Base-by-base conservation (phyloP, 2,329 filamentous ascomycete species). In the Xylogone sp. region DNA sequence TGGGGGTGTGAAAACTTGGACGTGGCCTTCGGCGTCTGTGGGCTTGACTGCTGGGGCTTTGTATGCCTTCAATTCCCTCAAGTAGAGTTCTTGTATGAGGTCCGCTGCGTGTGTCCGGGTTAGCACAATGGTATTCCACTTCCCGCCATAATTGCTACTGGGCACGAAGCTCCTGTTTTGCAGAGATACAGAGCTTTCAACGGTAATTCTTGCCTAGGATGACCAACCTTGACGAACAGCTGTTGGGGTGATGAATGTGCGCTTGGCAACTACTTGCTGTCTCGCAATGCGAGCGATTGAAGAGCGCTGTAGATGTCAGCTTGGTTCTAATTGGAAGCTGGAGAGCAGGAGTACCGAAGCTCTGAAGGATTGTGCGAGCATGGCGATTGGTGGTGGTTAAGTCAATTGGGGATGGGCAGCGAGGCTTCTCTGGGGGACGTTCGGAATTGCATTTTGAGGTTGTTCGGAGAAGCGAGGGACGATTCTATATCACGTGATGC, bases 81-180 rank as follows among this genome's bases (percentile, higher is more conserved):
- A 85, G 82, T 99, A 99, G 69, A 99, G 83, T 71, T 97, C 93
- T 77, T 97, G 94, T 65, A 99, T 90, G 67, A 96, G 84, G 74
- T 99, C 94, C 84, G 90, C 94, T 97, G 69, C 21, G 8, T 39
- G n/a, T 16, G 13, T 16, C 27, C 29, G 13, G n/a, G 22, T 52
- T 49, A 48, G 43, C 34, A 6, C 24, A 27, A 27, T 16, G 5
- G 34, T 39, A 16, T 5, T 39, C n/a, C 9, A 7, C 10, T 5
- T 31, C 13, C 27, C 27, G 13, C 13, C 27, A 13, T 13, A 39
- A 7, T 39, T 39, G 34, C 34, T 13, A 16, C 4, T 39, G 34
- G n/a, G 24, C 10, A 39, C 5, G 13, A 5, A 16, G 10, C 34
- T 16, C 5, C 34, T 16, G 10, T 7, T 39, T 7, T 39, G 4